Conservation (phyloP, 208 protist genomes). For the Leishmania martiniquensis region DNA sequence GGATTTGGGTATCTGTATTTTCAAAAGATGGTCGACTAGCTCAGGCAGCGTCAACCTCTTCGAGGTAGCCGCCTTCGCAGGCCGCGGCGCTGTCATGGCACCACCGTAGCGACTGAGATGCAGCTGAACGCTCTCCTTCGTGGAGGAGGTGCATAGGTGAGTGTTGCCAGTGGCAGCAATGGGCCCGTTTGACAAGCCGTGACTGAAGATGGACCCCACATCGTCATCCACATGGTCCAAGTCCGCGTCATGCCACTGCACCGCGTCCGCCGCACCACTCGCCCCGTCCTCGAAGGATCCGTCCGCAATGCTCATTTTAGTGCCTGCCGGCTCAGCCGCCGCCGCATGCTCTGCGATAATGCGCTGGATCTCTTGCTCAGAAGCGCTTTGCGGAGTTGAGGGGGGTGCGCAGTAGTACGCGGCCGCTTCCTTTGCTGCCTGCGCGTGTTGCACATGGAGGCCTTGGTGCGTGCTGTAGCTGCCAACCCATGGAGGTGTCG, state of each 20-base stretch:
- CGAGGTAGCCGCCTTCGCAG: not conserved
- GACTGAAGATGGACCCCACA: slow-evolving; percentile 75
- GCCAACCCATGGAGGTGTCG: slow-evolving; percentile 61
- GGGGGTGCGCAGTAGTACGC: slow-evolving; percentile 35
- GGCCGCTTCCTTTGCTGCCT: slow-evolving; percentile 23
- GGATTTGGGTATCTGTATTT: slow-evolving; percentile 42
- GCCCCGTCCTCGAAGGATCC: not conserved
- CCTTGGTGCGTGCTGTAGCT: slow-evolving; percentile 68
- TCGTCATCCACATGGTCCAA: slow-evolving; percentile 9
- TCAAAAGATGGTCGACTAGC: slow-evolving; percentile 48
- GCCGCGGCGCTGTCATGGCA: slow-evolving; percentile 40
- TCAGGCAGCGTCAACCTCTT: slow-evolving; percentile 56
- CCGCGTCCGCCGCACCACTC: not conserved
- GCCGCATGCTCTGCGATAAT: slow-evolving; percentile 22
- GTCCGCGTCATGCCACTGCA: not conserved
- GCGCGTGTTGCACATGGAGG: slow-evolving; percentile 6
- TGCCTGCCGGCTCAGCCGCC: not conserved
- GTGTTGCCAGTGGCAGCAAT: slow-evolving; percentile 64
- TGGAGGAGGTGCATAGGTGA: slow-evolving; percentile 60
- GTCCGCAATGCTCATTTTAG: not conserved
- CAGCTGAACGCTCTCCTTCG: slow-evolving; percentile 49
- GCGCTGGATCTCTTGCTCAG: slow-evolving; percentile 8
- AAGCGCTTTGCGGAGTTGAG: slow-evolving; percentile 4
- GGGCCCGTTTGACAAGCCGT: slow-evolving; percentile 71
- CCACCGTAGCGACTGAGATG: slow-evolving; percentile 54